Percentiles rank a stretch among this genome's conserved stretches.
These are phyloP conservation scores for Trichoderma arundinaceum DNA, from an alignment of 2,329 filamentous ascomycete genomes.

Conservation along the genomic window DNA sequence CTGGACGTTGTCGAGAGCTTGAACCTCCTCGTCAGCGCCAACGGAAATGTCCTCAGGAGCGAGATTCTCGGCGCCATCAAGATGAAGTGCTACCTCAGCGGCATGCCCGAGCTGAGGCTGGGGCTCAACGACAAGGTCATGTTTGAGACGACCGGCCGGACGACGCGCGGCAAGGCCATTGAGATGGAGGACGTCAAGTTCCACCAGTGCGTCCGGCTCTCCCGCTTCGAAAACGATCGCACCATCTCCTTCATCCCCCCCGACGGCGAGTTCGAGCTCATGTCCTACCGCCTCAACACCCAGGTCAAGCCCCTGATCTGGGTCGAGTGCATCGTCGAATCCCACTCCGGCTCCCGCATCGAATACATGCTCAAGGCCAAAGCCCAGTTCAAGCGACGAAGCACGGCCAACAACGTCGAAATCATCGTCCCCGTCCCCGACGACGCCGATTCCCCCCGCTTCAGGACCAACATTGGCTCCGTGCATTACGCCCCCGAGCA, in stretches of 20 bases:
- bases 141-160: conserved; percentile 96
- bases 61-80: conserved; percentile 98
- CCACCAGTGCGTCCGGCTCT: conserved; percentile 95
- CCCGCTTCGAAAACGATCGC: conserved; percentile 95
- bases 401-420: conserved; percentile 98
- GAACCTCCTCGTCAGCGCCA: conserved; percentile 91
- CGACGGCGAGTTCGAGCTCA: conserved; percentile 97
- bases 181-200: conserved; percentile 99
- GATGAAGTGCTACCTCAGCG: conserved; percentile 99
- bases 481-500: conserved; percentile 98
- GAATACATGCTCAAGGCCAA: conserved; percentile 99
- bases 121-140: conserved; percentile 99
- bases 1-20: conserved; percentile 95
- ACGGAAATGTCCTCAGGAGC: conserved; percentile 91
- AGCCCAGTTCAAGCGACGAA: conserved; percentile 96
- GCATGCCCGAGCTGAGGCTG: conserved; percentile 94
- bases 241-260: conserved; percentile 99
- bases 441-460: conserved; percentile 93
- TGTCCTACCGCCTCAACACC: conserved; percentile 98
- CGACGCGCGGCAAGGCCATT: conserved; percentile 93
- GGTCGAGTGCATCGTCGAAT: conserved; percentile 98
- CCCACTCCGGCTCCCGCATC: conserved; percentile 90
- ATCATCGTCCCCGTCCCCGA: conserved; percentile 97
- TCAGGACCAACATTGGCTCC: conserved; percentile 95
- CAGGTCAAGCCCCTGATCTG: conserved; percentile 98